Percentiles rank a stretch among this genome's conserved stretches.
phyloP scores from a whole-genome alignment of 495 filamentous ascomycete species.

The Articulospora tetracladia region DNA sequence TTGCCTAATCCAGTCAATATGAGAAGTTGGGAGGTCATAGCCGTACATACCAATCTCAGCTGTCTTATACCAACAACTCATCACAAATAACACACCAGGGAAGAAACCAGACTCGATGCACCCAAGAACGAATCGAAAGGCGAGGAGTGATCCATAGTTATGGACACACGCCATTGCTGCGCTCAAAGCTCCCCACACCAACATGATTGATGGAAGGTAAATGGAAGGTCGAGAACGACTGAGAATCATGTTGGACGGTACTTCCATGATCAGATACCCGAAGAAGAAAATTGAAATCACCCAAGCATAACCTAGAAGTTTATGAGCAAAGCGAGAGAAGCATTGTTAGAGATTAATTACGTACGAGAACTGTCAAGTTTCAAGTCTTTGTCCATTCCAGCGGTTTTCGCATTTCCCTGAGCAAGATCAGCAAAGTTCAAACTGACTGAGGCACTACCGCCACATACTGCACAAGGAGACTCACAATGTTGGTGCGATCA shows the following conservation, averaged over 20 bases:
- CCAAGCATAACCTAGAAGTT: background rate
- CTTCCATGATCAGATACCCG: constrained; percentile 42
- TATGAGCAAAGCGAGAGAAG: background rate
- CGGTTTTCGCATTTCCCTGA: constrained; percentile 4
- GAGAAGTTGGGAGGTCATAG: background rate
- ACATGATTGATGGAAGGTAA: constrained; percentile 43
- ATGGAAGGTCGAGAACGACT: constrained; percentile 35
- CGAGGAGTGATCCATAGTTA: constrained; percentile 33
- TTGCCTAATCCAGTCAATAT: constrained; percentile 16
- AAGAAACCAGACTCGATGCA: constrained; percentile 55
- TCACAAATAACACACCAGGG: constrained; percentile 46
- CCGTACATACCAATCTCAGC: constrained; percentile 38
- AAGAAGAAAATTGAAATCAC: constrained; percentile 28
- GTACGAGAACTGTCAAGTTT: background rate
- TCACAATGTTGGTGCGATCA: background rate
- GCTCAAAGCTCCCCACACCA: constrained; percentile 29
- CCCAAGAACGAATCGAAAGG: constrained; percentile 52
- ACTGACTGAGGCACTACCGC: background rate
- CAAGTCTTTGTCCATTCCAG: constrained; percentile 25
- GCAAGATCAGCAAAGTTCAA: background rate
- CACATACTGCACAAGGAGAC: background rate
- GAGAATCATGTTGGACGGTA: constrained; percentile 43
- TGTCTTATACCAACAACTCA: constrained; percentile 49
- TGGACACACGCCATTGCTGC: constrained; percentile 36
- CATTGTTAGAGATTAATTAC: background rate